Conservation (phyloP, 2,329 filamentous ascomycete genomes). For the Trichoderma sp. region DNA sequence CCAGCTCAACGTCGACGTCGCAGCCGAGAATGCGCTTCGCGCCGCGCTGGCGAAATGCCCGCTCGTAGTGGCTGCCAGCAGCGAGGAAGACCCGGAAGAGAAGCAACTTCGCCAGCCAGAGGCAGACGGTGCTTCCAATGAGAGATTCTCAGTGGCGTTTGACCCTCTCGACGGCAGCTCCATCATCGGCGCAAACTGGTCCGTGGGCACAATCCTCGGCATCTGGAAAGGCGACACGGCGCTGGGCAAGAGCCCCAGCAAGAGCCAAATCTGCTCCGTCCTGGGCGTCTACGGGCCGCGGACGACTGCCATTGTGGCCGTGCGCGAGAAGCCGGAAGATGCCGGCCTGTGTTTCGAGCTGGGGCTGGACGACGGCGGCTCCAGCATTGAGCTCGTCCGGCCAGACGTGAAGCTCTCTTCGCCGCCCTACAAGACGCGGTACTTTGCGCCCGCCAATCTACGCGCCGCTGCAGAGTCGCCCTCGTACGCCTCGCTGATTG, state of each 20-base stretch:
- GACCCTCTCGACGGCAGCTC: conserved; percentile 66
- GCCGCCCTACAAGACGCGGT: conserved; percentile 51
- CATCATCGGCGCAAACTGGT: conserved; percentile 60
- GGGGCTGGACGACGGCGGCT: conserved; percentile 38
- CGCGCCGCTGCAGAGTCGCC: conserved; percentile 55
- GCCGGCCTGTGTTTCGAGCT: conserved; percentile 53
- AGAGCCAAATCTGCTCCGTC: conserved; percentile 51
- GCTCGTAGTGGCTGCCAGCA: conserved; percentile 53
- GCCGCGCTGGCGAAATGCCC: conserved; percentile 46
- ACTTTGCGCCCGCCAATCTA: conserved; percentile 65
- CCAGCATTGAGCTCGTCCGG: conserved; percentile 44
- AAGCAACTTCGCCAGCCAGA: conserved; percentile 31
- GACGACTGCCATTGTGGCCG: conserved; percentile 57
- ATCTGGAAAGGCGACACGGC: conserved; percentile 57
- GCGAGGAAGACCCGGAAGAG: conserved; percentile 63
- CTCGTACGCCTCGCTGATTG: conserved; percentile 52
- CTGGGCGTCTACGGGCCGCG: conserved; percentile 58
- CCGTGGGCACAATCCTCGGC: conserved; percentile 61
- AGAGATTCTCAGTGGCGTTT: conserved; percentile 59
- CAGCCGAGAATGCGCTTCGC: conserved; percentile 52
- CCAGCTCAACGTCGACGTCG: conserved; percentile 60
- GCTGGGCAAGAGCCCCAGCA: conserved; percentile 42
- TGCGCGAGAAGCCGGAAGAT: conserved; percentile 46
- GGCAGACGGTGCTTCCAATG: conserved; percentile 15
- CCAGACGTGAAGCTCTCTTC: conserved; percentile 41